Percentiles rank a stretch among this genome's conserved stretches.
Conservation (phyloP, 306 rosid species). For the Citrullus colocynthis region DNA sequence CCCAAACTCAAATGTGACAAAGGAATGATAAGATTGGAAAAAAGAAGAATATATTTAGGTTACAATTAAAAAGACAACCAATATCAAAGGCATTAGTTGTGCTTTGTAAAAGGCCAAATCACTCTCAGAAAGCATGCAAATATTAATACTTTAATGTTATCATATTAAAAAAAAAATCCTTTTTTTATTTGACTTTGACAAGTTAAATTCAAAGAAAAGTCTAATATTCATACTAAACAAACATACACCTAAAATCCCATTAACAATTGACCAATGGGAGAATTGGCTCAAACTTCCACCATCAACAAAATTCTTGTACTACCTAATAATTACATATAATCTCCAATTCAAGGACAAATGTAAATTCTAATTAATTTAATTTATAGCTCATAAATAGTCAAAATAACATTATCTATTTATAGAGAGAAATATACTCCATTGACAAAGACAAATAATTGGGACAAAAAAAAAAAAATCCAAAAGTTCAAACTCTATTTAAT, state of each 20-base stretch:
- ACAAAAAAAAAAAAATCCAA: background rate
- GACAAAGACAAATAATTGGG: background rate
- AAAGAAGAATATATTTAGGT: background rate
- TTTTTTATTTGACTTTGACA: background rate
- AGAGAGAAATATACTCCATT: background rate
- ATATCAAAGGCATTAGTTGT: background rate
- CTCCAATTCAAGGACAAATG: background rate
- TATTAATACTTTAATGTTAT: background rate
- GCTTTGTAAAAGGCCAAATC: background rate
- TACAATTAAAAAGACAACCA: background rate
- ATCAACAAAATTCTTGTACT: background rate
- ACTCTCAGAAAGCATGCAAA: background rate
- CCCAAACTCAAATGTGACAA: background rate
- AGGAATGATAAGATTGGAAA: background rate
- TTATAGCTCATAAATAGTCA: background rate
- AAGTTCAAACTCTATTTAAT: too few species aligned
- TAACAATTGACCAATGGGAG: background rate
- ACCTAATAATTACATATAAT: background rate
- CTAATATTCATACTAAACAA: background rate
- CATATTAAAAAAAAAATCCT: background rate
- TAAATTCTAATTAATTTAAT: background rate
- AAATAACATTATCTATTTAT: background rate
- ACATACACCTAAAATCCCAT: background rate
- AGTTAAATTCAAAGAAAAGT: background rate
- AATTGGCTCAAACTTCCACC: background rate